Evolutionary conservation across 495 filamentous ascomycete genomes (phyloP), one percentile per base, ranked within the genome.

Genomic region (Xylaria flabelliformis): DNA sequence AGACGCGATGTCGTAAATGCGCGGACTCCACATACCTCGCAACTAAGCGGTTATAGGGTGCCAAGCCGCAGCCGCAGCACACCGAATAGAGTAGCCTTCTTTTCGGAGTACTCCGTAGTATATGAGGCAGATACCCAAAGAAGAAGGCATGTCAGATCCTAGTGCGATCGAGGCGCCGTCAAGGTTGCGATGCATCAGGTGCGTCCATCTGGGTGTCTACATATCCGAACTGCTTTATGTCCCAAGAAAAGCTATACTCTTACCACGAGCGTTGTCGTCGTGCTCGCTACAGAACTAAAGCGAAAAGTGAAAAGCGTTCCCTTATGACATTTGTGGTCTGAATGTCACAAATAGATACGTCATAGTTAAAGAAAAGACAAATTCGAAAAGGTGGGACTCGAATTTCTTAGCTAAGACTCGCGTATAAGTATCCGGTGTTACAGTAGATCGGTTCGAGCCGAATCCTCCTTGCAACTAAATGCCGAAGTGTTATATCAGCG

Each of bases 21-120:
- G 26, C 29, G 15, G 32, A 21, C 36, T 39, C 32, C 56, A 21
- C 8, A 36, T 36, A 21, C 19, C 32, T 36, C 6, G 7, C 19
- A 61, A 15, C 34, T 12, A 56, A 56, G 32, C 26, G 19, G n/a
- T 4, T 7, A 7, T 29, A 58, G 21, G 17, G 56, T 32, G 17
- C 32, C 19, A 19, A 59, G 32, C 19, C 29, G 36, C 34, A 41
- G 58, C n/a, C 36, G 58, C 58, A 63, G 59, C 36, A 63, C 59
- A 63, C 59, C 59, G 59, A 63, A 44, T 63, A 24, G 8, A 63
- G 26, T 63, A 24, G 19, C 36, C 34, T 36, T 2, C 19, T 15
- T 39, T 63, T 63, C 59, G 36, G 34, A 21, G 17, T 39, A 13
- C 56, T n/a, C 36, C 59, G 59, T 9, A 36, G 59, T 3, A 63